A percentile compares a stretch with the other conserved stretches of the same genome.
Conservation (phyloP, 495 filamentous ascomycete species). For the Aspergillus coremiiformis region DNA sequence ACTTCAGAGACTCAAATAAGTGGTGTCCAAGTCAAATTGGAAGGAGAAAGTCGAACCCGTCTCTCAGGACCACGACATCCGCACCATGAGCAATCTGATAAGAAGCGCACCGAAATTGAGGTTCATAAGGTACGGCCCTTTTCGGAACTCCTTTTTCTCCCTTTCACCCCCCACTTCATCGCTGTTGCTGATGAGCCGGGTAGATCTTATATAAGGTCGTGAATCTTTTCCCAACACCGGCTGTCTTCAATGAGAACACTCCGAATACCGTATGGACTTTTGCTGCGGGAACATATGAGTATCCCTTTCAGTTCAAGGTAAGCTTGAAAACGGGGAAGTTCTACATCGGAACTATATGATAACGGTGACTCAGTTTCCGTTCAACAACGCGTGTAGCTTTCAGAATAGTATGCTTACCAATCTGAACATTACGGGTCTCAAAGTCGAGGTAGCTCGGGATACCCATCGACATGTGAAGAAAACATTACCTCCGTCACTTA, state of each 20-base stretch:
- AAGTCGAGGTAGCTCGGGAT: slow-evolving; percentile 50
- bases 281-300: slow-evolving; percentile 71
- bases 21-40: slow-evolving; percentile 83
- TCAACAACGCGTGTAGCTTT: slow-evolving; percentile 79
- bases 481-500: slow-evolving; percentile 81
- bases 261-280: slow-evolving; percentile 52
- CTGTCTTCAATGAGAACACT: slow-evolving; percentile 40
- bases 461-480: slow-evolving; percentile 64
- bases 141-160: not conserved
- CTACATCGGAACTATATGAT: not conserved
- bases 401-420: slow-evolving; percentile 52
- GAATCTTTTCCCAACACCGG: slow-evolving; percentile 55
- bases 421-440: slow-evolving; percentile 47
- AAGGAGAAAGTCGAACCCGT: slow-evolving; percentile 75
- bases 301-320: slow-evolving; percentile 85
- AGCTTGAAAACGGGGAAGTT: not conserved
- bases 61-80: slow-evolving; percentile 47
- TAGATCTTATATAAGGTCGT: slow-evolving; percentile 61
- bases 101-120: slow-evolving; percentile 56
- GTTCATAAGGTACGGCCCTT: slow-evolving; percentile 63
- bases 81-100: slow-evolving; percentile 52
- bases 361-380: slow-evolving; percentile 52
- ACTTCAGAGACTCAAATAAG: slow-evolving; percentile 59
- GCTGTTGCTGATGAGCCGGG: slow-evolving; percentile 7
- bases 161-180: not conserved